Percentiles rank a stretch among this genome's conserved stretches.
Evolutionary conservation across 1,284 basidiomycete species (phyloP).

Genomic region (Pseudomicrostroma phylloplanum): DNA sequence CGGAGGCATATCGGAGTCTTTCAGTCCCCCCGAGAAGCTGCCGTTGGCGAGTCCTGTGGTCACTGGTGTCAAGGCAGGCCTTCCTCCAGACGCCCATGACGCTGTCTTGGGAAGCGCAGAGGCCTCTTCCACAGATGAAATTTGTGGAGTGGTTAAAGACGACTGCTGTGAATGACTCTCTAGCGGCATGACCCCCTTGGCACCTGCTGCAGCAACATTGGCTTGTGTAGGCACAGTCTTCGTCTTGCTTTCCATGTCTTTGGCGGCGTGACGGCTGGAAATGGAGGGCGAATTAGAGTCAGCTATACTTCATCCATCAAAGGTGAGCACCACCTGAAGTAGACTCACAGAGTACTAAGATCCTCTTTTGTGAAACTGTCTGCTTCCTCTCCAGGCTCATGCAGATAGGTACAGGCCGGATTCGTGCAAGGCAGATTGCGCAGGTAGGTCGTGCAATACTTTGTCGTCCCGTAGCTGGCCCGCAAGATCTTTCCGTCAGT

Average conservation of each 20-base stretch:
- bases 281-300: neutral
- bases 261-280: constrained; percentile 40
- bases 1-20: constrained; percentile 39
- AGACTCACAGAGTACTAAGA: constrained; percentile 34
- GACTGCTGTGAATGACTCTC: neutral
- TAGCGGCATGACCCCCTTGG: neutral
- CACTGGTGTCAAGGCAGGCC: constrained; percentile 20
- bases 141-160: neutral
- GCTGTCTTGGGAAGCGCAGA: constrained; percentile 49
- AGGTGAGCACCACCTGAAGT: neutral
- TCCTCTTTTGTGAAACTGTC: constrained; percentile 64
- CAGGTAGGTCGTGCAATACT: constrained; percentile 95
- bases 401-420: constrained; percentile 83
- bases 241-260: constrained; percentile 47
- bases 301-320: neutral
- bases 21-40: constrained; percentile 23
- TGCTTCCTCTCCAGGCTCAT: constrained; percentile 97
- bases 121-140: constrained; percentile 16
- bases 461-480: constrained; percentile 91
- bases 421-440: constrained; percentile 79
- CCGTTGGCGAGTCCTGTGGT: constrained; percentile 1
- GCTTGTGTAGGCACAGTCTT: constrained; percentile 28
- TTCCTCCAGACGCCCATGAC: constrained; percentile 43
- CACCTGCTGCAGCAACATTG: constrained; percentile 5
- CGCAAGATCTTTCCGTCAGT: constrained; percentile 57